A percentile compares a stretch with the other conserved stretches of the same genome.
phyloP scores from a whole-genome alignment of 192 early-diverging fungal species.

The Fimicolochytrium jonesii region DNA sequence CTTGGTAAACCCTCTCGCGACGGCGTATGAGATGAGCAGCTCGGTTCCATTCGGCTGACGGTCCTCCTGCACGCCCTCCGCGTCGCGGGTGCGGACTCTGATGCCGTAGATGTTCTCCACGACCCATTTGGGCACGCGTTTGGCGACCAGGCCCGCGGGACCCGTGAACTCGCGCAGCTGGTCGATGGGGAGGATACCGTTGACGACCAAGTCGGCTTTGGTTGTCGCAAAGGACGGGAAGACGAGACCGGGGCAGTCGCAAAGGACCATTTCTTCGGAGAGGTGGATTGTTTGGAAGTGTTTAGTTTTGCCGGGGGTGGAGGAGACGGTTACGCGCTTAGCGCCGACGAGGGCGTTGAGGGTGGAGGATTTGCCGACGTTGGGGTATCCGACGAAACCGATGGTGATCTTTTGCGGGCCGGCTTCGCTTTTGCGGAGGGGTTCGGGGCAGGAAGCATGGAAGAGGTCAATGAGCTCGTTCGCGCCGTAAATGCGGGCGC shows the following conservation, averaged over 20 bases:
- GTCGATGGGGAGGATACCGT: constrained; percentile 98
- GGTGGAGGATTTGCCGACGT: constrained; percentile 98
- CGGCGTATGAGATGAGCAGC: constrained; percentile 83
- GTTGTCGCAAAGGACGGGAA: constrained; percentile 99
- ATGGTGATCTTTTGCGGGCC: constrained; percentile 64
- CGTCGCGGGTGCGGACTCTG: constrained; percentile 67
- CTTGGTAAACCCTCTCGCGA: constrained; percentile 87
- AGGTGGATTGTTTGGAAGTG: constrained; percentile 99
- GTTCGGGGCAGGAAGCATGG: constrained; percentile 49
- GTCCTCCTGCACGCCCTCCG: constrained; percentile 45
- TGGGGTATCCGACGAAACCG: constrained; percentile 98
- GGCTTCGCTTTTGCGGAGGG: constrained; percentile 12
- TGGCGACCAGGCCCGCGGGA: constrained; percentile 73
- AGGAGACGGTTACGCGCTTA: constrained; percentile 89
- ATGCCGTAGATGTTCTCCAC: constrained; percentile 94
- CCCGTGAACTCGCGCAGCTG: constrained; percentile 93
- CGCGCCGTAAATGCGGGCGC: constrained; percentile 59
- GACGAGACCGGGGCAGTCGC: constrained; percentile 98
- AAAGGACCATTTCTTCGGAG: constrained; percentile 77
- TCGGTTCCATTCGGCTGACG: constrained; percentile 79
- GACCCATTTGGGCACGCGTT: constrained; percentile 80
- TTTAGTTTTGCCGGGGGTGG: constrained; percentile 99
- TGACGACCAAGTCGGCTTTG: constrained; percentile 97
- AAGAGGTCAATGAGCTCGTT: constrained; percentile 68
- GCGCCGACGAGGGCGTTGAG: constrained; percentile 95